A percentile compares a stretch with the other conserved stretches of the same genome.
Conservation (phyloP, 164 flowering plant species). For the Kingdonia uniflora region DNA sequence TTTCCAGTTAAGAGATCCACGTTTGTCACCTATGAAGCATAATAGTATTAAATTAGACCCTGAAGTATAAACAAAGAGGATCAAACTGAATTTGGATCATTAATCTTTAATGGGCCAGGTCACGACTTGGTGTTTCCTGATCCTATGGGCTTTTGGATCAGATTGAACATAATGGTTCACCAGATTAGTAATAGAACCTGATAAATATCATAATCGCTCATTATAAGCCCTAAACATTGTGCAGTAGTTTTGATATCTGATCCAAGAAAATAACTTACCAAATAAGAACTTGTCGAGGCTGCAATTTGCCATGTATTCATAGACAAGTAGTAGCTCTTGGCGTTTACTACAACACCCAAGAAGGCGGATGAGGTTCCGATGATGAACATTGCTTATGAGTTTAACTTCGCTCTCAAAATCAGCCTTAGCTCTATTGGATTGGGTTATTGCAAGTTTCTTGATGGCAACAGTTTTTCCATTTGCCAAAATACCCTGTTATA, state of each 20-base stretch:
- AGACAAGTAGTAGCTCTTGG: conserved; percentile 36
- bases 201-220: no score
- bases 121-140: no score
- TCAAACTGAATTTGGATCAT: no score
- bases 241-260: no score
- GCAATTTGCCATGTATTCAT: conserved; percentile 48
- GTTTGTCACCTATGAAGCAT: conserved; percentile 37
- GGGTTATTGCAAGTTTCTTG: conserved; percentile 31
- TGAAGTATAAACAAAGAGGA: no score
- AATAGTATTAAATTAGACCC: no score
- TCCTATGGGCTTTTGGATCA: no score
- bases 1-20: conserved; percentile 44
- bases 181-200: no score
- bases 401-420: conserved; percentile 40
- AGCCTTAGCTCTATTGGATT: conserved; percentile 22
- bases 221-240: no score
- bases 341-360: conserved; percentile 54
- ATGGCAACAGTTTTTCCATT: conserved; percentile 50
- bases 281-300: conserved; percentile 47
- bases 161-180: no score
- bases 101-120: no score
- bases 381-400: conserved; percentile 52
- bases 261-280: conserved; percentile 24
- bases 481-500: conserved; percentile 30
- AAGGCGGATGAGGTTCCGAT: conserved; percentile 48